These are phyloP conservation scores for Aschersonia sp. DNA, from an alignment of 2,329 filamentous ascomycete species.

Conservation along the genomic window DNA sequence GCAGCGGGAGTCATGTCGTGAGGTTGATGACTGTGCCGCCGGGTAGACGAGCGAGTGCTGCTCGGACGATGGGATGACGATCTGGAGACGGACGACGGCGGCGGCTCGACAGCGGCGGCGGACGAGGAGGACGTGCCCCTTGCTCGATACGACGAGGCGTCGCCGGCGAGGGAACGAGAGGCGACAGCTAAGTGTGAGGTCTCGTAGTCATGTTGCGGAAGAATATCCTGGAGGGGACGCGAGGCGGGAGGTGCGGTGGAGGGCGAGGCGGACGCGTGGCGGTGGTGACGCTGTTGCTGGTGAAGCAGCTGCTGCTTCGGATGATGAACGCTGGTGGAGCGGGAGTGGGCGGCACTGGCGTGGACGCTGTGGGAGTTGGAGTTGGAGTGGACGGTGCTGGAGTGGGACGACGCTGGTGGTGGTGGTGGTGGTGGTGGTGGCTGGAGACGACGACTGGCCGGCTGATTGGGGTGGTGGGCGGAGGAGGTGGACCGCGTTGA, in stretches of 20 bases:
- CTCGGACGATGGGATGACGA: slow-evolving; percentile 28
- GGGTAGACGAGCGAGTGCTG: slow-evolving; percentile 30
- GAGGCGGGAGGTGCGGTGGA: background rate
- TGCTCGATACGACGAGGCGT: slow-evolving; percentile 18
- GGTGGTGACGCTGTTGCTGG: slow-evolving; percentile 18
- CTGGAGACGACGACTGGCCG: background rate
- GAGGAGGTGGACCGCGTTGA: background rate
- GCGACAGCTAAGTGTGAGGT: slow-evolving; percentile 48
- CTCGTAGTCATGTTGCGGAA: slow-evolving; percentile 58
- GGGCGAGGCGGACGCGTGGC: slow-evolving; percentile 24
- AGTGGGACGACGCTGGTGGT: background rate
- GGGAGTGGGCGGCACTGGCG: background rate
- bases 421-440: background rate
- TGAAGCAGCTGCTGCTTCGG: slow-evolving; percentile 9
- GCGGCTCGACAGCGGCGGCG: slow-evolving; percentile 26
- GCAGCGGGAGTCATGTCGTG: slow-evolving; percentile 36
- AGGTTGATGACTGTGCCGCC: slow-evolving; percentile 15
- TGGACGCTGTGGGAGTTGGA: background rate
- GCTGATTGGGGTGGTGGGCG: background rate
- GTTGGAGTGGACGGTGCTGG: background rate
- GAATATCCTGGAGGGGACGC: slow-evolving; percentile 26
- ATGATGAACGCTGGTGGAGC: slow-evolving; percentile 2
- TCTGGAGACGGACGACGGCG: slow-evolving; percentile 13
- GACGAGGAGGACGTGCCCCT: slow-evolving; percentile 30
- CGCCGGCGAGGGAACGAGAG: slow-evolving; percentile 43